These are phyloP conservation scores for Hansenula anomala DNA, from an alignment of 1,139 yeast species.

Conservation along the genomic window DNA sequence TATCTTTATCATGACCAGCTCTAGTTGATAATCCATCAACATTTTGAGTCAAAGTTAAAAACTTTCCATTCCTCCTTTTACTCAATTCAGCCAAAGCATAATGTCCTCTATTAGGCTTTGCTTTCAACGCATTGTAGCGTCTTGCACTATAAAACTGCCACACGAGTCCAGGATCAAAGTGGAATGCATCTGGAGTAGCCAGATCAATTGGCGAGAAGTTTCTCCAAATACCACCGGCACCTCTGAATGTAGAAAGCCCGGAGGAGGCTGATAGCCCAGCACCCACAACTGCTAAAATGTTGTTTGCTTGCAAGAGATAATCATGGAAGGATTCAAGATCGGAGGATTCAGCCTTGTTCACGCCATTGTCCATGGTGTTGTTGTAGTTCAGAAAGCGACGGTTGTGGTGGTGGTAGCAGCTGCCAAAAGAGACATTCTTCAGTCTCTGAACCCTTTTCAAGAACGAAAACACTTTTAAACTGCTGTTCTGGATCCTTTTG, in stretches of 20 bases:
- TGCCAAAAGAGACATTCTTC: not conserved
- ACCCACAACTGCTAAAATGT: constrained; percentile 73
- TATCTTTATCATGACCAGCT: constrained; percentile 51
- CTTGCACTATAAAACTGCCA: constrained; percentile 86
- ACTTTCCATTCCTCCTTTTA: constrained; percentile 26
- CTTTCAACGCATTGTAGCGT: constrained; percentile 56
- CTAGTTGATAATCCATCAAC: constrained; percentile 71
- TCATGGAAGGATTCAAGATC: constrained; percentile 50
- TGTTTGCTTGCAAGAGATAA: constrained; percentile 43
- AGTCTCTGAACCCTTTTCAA: not conserved
- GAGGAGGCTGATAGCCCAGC: constrained; percentile 80
- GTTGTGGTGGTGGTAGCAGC: no score
- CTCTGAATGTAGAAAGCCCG: constrained; percentile 72
- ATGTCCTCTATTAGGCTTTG: constrained; percentile 74
- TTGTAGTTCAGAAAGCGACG: no score
- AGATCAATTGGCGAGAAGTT: constrained; percentile 75
- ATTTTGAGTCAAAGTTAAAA: constrained; percentile 73
- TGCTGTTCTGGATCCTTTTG: no score
- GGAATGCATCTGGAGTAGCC: constrained; percentile 89
- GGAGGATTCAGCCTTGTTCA: constrained; percentile 8
- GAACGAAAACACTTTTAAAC: no score
- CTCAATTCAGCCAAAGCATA: constrained; percentile 58
- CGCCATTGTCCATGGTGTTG: constrained; percentile 6
- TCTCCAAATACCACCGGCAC: constrained; percentile 73
- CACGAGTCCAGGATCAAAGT: constrained; percentile 75